phyloP scores from a whole-genome alignment of 2,329 filamentous ascomycete genomes.

The Diaporthe sp. region DNA sequence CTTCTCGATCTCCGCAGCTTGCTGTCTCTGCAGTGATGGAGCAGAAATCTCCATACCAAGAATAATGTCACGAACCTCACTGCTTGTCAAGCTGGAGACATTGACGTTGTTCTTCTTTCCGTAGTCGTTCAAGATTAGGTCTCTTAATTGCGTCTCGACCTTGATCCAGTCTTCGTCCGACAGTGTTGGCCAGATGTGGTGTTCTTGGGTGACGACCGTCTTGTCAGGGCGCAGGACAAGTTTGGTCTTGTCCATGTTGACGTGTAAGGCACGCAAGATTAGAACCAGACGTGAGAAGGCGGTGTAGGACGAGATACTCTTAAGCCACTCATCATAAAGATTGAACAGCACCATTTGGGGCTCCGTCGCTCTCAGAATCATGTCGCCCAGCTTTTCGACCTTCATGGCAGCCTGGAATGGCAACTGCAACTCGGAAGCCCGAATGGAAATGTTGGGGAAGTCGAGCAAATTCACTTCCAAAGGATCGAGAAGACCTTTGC shows the following conservation, averaged over 20 bases:
- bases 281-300: slow-evolving; percentile 95
- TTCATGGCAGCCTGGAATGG: slow-evolving; percentile 99
- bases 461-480: slow-evolving; percentile 97
- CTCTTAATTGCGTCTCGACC: slow-evolving; percentile 95
- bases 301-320: slow-evolving; percentile 98
- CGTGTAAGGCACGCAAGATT: slow-evolving; percentile 93
- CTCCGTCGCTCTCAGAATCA: slow-evolving; percentile 97
- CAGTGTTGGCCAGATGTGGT: slow-evolving; percentile 97
- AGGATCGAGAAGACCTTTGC: slow-evolving; percentile 96
- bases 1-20: slow-evolving; percentile 98
- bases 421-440: slow-evolving; percentile 94
- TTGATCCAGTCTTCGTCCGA: slow-evolving; percentile 99
- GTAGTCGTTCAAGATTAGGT: slow-evolving; percentile 97
- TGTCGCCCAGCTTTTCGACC: slow-evolving; percentile 98
- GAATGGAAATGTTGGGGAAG: slow-evolving; percentile 99
- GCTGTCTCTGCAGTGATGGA: slow-evolving; percentile 96
- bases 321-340: slow-evolving; percentile 97
- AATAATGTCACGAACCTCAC: slow-evolving; percentile 98
- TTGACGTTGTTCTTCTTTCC: slow-evolving; percentile 99
- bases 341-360: slow-evolving; percentile 99
- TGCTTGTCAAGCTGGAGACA: slow-evolving; percentile 93
- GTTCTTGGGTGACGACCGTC: slow-evolving; percentile 97
- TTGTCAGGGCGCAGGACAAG: slow-evolving; percentile 94
- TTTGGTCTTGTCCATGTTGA: slow-evolving; percentile 99
- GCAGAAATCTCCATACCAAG: slow-evolving; percentile 99